Conservation (phyloP, 345 rosid genomes). For the Hibiscus trionum region DNA sequence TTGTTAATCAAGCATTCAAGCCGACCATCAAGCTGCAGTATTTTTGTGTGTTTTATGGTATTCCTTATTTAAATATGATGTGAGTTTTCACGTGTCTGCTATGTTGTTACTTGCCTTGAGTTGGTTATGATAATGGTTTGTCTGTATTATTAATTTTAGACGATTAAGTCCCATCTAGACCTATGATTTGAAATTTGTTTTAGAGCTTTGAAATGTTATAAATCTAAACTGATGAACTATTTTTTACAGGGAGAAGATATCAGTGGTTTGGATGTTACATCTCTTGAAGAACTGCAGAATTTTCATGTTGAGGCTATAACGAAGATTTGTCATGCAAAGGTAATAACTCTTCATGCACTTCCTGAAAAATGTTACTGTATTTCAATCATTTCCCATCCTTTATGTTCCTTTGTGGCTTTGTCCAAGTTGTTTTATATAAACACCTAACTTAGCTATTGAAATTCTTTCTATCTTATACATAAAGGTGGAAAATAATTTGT, state of each 20-base stretch:
- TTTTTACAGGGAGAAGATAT: conserved; percentile 49
- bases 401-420: neutral
- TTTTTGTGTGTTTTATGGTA: neutral
- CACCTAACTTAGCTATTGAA: neutral
- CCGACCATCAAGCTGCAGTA: neutral
- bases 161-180: neutral
- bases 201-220: neutral
- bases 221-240: neutral
- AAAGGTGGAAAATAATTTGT: neutral
- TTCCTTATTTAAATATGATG: neutral
- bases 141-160: neutral
- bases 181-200: neutral
- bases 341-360: conserved; percentile 10
- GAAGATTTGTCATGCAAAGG: conserved; percentile 50
- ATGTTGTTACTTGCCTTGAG: neutral
- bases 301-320: conserved; percentile 52
- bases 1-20: neutral
- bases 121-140: neutral
- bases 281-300: conserved; percentile 52
- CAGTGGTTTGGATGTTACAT: conserved; percentile 27
- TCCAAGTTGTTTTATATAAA: neutral
- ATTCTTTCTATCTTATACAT: no score
- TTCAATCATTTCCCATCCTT: neutral
- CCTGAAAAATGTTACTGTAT: neutral
- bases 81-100: neutral